These are phyloP conservation scores for Boletus edulis DNA, from an alignment of 768 basidiomycete species.

Conservation along the genomic window DNA sequence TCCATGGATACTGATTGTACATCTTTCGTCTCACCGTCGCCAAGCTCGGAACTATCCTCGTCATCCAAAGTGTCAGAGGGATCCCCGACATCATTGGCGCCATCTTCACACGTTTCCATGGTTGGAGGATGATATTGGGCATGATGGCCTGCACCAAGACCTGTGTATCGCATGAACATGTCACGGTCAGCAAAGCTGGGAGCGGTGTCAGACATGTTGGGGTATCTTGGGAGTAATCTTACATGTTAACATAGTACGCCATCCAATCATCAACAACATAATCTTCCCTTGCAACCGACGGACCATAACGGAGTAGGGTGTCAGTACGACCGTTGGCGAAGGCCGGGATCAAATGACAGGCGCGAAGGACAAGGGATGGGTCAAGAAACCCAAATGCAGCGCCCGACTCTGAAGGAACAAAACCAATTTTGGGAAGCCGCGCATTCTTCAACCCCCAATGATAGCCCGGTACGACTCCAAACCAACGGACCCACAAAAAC, in stretches of 20 bases:
- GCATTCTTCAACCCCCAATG: constrained; percentile 8
- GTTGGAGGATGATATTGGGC: too few species aligned
- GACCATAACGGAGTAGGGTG: constrained; percentile 4
- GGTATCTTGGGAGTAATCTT: too few species aligned
- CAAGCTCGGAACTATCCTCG: too few species aligned
- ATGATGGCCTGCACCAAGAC: too few species aligned
- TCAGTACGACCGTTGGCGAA: constrained; percentile 19
- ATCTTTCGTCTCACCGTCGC: too few species aligned
- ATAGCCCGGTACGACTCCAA: not conserved
- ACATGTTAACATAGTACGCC: constrained; percentile 18
- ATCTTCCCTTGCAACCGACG: not conserved
- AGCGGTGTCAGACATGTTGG: too few species aligned
- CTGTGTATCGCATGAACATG: too few species aligned
- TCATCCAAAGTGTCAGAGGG: too few species aligned
- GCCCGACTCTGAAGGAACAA: constrained; percentile 10
- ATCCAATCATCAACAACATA: constrained; percentile 5
- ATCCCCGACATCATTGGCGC: too few species aligned
- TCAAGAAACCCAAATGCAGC: constrained; percentile 9
- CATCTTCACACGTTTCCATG: too few species aligned
- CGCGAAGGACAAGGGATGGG: constrained; percentile 13
- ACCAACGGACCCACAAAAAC: constrained; percentile 15
- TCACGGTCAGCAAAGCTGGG: too few species aligned
- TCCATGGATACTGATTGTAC: too few species aligned
- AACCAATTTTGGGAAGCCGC: constrained; percentile 20
- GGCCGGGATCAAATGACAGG: constrained; percentile 25